Conservation (phyloP, 805 yeast species). For the Ogataea corticis region DNA sequence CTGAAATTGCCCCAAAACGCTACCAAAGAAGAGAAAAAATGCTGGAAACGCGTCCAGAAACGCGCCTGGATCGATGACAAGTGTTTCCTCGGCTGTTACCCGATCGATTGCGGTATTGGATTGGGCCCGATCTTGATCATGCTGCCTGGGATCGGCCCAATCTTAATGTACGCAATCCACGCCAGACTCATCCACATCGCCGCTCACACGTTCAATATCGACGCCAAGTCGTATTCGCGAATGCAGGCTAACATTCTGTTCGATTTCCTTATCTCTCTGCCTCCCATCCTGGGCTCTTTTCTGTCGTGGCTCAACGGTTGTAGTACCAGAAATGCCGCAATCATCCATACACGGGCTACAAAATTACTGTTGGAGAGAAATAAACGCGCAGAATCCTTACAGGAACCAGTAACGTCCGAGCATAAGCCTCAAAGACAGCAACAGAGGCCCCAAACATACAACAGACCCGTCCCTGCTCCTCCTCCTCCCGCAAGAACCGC, state of each 20-base stretch:
- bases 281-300: constrained; percentile 79
- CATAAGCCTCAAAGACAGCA: background rate
- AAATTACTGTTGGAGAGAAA: constrained; percentile 22
- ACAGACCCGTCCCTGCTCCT: constrained; percentile 1
- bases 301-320: constrained; percentile 82
- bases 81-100: constrained; percentile 78
- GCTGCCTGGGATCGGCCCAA: constrained; percentile 84
- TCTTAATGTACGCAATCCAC: constrained; percentile 77
- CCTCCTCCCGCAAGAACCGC: background rate
- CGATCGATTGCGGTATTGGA: constrained; percentile 75
- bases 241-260: constrained; percentile 74
- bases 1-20: constrained; percentile 62
- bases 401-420: background rate
- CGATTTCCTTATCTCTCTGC: constrained; percentile 72
- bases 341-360: constrained; percentile 52
- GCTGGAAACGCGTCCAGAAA: constrained; percentile 72
- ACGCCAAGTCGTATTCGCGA: constrained; percentile 58
- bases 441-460: background rate
- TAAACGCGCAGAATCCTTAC: background rate
- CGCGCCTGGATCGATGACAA: constrained; percentile 88
- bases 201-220: constrained; percentile 54
- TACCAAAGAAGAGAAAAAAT: constrained; percentile 57
- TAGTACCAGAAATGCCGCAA: constrained; percentile 85
- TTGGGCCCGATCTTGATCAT: constrained; percentile 66
- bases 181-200: constrained; percentile 65